phyloP scores from a whole-genome alignment of 352 stramenopile species.

The Phytophthora podocarpi region DNA sequence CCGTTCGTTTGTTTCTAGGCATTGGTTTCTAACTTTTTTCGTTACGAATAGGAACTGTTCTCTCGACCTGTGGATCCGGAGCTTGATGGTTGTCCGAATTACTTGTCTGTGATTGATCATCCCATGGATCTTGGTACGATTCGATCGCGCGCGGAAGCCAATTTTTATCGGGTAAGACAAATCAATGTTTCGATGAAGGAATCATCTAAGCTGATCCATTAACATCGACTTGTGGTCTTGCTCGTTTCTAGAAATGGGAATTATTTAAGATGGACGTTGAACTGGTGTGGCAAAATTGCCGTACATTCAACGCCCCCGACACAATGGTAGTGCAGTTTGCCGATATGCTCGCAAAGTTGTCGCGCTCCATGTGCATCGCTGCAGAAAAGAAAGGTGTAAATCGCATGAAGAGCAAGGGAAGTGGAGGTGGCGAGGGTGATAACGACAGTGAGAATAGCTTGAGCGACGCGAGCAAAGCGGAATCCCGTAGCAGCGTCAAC shows the following conservation, averaged over 20 bases:
- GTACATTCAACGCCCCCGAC: slow-evolving; percentile 77
- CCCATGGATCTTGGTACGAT: slow-evolving; percentile 91
- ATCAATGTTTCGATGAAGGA: background rate
- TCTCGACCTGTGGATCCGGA: slow-evolving; percentile 82
- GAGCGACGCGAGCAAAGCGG: slow-evolving; percentile 52
- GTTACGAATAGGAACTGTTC: slow-evolving; percentile 68
- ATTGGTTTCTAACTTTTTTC: slow-evolving; percentile 12
- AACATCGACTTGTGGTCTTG: slow-evolving; percentile 10
- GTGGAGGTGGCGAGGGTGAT: slow-evolving; percentile 17
- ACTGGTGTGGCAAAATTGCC: slow-evolving; percentile 87
- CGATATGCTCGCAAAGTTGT: slow-evolving; percentile 67
- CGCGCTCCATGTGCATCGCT: slow-evolving; percentile 57
- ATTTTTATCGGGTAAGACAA: slow-evolving; percentile 68
- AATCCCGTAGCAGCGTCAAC: slow-evolving; percentile 55
- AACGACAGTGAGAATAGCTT: slow-evolving; percentile 48
- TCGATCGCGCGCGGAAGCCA: slow-evolving; percentile 52
- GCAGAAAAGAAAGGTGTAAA: slow-evolving; percentile 63
- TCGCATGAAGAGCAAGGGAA: slow-evolving; percentile 41
- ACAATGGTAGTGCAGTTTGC: slow-evolving; percentile 83
- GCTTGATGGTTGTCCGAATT: slow-evolving; percentile 84
- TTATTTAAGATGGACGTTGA: slow-evolving; percentile 82
- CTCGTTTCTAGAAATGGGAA: slow-evolving; percentile 59
- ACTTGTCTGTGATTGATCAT: slow-evolving; percentile 79
- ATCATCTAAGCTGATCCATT: background rate
- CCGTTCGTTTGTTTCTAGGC: background rate